phyloP scores from a whole-genome alignment of 1,139 yeast genomes.

The Yamadazyma mexicana region DNA sequence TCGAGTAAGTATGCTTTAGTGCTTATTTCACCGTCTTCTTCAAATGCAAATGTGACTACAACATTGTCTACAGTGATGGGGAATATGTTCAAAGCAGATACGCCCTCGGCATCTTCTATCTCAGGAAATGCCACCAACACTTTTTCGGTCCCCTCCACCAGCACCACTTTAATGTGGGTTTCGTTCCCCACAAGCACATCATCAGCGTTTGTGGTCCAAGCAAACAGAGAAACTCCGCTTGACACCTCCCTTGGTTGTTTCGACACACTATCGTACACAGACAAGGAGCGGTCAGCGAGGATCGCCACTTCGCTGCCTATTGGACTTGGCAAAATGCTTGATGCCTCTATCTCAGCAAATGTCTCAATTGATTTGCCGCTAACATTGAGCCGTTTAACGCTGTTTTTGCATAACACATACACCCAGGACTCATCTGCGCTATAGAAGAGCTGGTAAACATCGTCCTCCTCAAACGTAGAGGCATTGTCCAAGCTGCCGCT shows the following conservation, averaged over 20 bases:
- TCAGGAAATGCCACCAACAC: constrained; percentile 7
- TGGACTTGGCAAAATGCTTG: constrained; percentile 3
- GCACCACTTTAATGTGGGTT: neutral
- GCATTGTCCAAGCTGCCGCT: constrained; percentile 7
- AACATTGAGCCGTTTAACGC: constrained; percentile 1
- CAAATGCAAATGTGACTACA: constrained; percentile 17
- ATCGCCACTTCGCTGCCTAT: constrained; percentile 1
- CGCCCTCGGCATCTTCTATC: constrained; percentile 6
- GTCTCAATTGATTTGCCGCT: neutral
- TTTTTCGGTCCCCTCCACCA: neutral
- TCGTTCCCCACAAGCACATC: constrained; percentile 5
- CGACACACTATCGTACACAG: neutral
- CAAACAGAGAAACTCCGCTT: neutral
- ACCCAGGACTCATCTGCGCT: constrained; percentile 23
- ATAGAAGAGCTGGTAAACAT: constrained; percentile 27
- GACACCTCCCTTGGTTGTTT: neutral
- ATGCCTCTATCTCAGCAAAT: neutral
- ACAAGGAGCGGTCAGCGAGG: neutral
- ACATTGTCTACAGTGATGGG: constrained; percentile 1
- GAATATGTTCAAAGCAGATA: constrained; percentile 5
- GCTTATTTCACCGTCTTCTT: constrained; percentile 10
- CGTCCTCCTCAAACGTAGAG: constrained; percentile 8
- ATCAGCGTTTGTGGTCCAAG: constrained; percentile 1
- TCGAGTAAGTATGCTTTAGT: constrained; percentile 11
- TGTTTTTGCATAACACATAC: constrained; percentile 19